Evolutionary conservation across 176 grass and related monocot species (phyloP), one percentile per base, ranked within the genome.

Genomic region (Rhynchospora pubera): DNA sequence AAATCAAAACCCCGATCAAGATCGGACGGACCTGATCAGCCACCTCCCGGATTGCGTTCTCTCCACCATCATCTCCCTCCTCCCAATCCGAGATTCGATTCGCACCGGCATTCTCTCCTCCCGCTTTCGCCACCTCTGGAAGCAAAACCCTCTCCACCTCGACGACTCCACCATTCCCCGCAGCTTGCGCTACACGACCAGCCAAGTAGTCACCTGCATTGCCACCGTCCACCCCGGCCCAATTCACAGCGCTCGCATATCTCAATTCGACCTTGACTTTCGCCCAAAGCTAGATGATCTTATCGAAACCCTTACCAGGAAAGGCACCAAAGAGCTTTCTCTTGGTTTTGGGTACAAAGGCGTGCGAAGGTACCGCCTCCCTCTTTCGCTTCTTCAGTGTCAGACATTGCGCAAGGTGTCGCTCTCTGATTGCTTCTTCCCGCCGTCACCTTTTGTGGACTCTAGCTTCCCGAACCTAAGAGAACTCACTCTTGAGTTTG

Each of bases 41-140:
- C 39, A n/a, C 39, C 70, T 85, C 53, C 83, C 83, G 3, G 68
- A 85, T 24, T 85, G 83, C 70, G 18, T 85, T n/a, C 83, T 85
- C 26, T 62, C 59, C 12, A 62, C 53, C 57, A 85, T 85, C 83
- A 56, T 85, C 70, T 19, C 39, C 56, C 32, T 77, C 7, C 19
- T 85, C 34, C 83, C 83, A 19, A 62, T 85, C 57, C 18, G 57
- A 64, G 83, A 85, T 13, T 43, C 83, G 9, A 11, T 62, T 42
- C 83, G 83, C 42, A 85, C 83, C 57, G 52, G 70, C 68, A 69
- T 85, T 60, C 83, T 85, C 34, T 85, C 83, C 12, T 48, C 68
- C 71, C 70, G 70, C 11, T 85, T 70, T 70, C 83, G 83, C 13
- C 9, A 47, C 57, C 39, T 85, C 66, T 85, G 83, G 83, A 85